Evolutionary conservation across 768 basidiomycete genomes (phyloP).

Genomic region (Boletus bicolor): DNA sequence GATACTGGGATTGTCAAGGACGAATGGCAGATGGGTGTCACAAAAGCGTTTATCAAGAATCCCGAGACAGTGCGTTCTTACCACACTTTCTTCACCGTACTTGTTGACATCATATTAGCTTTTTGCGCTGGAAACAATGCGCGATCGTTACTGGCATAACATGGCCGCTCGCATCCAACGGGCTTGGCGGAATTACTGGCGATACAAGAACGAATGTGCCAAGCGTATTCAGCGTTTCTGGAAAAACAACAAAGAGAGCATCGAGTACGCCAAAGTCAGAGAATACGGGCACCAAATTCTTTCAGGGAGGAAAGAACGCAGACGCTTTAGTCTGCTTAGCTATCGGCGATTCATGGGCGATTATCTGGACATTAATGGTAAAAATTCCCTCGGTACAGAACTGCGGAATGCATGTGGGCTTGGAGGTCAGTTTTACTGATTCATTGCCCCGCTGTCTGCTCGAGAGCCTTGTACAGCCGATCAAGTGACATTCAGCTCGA

Average conservation of each 20-base stretch:
- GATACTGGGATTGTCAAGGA: conserved; percentile 96
- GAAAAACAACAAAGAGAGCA: conserved; percentile 95
- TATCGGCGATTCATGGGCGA: conserved; percentile 96
- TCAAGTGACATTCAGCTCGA: conserved; percentile 77
- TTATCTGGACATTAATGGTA: conserved; percentile 87
- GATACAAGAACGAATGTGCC: conserved; percentile 94
- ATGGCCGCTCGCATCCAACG: conserved; percentile 98
- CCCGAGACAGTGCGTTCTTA: conserved; percentile 79
- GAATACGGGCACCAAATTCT: conserved; percentile 94
- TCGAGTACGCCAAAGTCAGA: conserved; percentile 86
- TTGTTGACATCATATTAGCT: conserved; percentile 49
- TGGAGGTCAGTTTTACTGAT: conserved; percentile 49
- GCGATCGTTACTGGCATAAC: conserved; percentile 99
- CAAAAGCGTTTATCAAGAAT: conserved; percentile 99
- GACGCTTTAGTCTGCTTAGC: conserved; percentile 89
- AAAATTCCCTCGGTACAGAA: conserved; percentile 73
- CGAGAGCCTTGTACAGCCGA: conserved; percentile 49
- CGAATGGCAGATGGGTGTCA: conserved; percentile 99
- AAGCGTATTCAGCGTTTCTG: conserved; percentile 95
- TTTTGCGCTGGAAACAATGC: conserved; percentile 97
- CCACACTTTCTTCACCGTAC: not conserved
- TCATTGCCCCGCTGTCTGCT: not conserved
- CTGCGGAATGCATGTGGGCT: conserved; percentile 70
- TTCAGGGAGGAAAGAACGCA: conserved; percentile 87
- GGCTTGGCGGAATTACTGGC: conserved; percentile 92